Percentiles rank a stretch among this genome's conserved stretches.
Evolutionary conservation across 805 yeast genomes (phyloP).

Genomic region (Lipomyces anomalus): DNA sequence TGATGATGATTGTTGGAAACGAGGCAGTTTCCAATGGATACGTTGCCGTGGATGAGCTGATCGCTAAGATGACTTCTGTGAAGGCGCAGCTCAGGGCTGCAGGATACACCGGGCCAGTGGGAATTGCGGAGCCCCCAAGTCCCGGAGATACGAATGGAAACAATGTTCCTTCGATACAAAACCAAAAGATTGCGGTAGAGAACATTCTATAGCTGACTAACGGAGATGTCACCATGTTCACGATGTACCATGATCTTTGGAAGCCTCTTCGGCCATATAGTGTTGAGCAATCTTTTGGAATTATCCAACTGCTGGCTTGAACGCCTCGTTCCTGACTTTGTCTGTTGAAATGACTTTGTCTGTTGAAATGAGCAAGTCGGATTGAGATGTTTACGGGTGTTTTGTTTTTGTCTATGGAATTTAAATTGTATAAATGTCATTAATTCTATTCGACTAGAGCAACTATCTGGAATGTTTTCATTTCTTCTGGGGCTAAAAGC

Average conservation of each 20-base stretch:
- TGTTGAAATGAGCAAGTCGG: too few relatives aligned
- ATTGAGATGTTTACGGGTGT: not conserved
- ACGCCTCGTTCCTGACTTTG: too few relatives aligned
- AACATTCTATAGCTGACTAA: constrained; percentile 50
- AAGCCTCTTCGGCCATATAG: constrained; percentile 76
- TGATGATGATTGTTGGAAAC: constrained; percentile 76
- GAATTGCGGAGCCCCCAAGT: constrained; percentile 95
- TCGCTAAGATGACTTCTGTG: constrained; percentile 58
- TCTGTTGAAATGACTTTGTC: too few relatives aligned
- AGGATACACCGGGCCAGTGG: constrained; percentile 70
- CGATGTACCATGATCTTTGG: constrained; percentile 85
- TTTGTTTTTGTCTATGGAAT: too few relatives aligned
- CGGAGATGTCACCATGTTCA: constrained; percentile 62
- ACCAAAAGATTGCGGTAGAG: constrained; percentile 59
- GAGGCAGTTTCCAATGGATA: constrained; percentile 71
- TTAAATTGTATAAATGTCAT: too few relatives aligned
- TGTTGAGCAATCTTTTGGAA: constrained; percentile 83
- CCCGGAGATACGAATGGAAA: constrained; percentile 69
- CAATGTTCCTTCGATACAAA: constrained; percentile 71
- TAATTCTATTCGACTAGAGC: too few relatives aligned
- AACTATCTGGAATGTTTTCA: too few relatives aligned
- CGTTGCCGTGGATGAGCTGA: constrained; percentile 55
- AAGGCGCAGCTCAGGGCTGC: constrained; percentile 52
- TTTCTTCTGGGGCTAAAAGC: too few relatives aligned
- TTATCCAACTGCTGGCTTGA: constrained; percentile 29